A percentile compares a stretch with the other conserved stretches of the same genome.
Evolutionary conservation across 2,329 filamentous ascomycete species (phyloP).

Genomic region (Cryphonectria japonica): DNA sequence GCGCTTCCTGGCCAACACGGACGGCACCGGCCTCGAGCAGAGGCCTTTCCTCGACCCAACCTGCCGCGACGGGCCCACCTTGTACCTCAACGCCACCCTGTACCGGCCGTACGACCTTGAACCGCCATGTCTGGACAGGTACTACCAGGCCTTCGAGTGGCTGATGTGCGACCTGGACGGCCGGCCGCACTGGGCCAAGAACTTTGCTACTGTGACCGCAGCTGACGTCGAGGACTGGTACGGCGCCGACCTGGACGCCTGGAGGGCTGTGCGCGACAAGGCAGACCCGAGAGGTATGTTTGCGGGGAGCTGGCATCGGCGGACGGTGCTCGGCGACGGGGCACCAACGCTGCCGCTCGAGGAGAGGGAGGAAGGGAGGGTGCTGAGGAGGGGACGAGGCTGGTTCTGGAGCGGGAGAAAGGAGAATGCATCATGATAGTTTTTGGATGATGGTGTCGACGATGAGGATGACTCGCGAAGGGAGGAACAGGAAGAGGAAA

Average conservation of each 20-base stretch:
- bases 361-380: slow-evolving; percentile 27
- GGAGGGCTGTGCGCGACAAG: slow-evolving; percentile 64
- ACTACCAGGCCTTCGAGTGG: slow-evolving; percentile 82
- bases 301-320: slow-evolving; percentile 85
- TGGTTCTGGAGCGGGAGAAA: slow-evolving; percentile 28
- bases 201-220: slow-evolving; percentile 61
- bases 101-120: slow-evolving; percentile 75
- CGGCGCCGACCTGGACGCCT: slow-evolving; percentile 62
- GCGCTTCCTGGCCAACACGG: slow-evolving; percentile 38
- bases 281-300: slow-evolving; percentile 79
- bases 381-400: slow-evolving; percentile 21
- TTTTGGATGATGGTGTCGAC: background rate
- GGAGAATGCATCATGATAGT: background rate
- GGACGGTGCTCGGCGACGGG: slow-evolving; percentile 57
- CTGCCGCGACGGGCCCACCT: slow-evolving; percentile 58
- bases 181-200: slow-evolving; percentile 82
- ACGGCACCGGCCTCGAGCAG: slow-evolving; percentile 29
- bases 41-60: slow-evolving; percentile 64
- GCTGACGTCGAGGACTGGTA: slow-evolving; percentile 65
- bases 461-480: background rate
- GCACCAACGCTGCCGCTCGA: slow-evolving; percentile 25
- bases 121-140: slow-evolving; percentile 68
- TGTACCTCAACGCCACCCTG: slow-evolving; percentile 81
- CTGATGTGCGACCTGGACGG: slow-evolving; percentile 78
- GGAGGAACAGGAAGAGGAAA: background rate